These are phyloP conservation scores for Phascolomyces articulosus DNA, from an alignment of 371 early-diverging fungal genomes.

Conservation along the genomic window DNA sequence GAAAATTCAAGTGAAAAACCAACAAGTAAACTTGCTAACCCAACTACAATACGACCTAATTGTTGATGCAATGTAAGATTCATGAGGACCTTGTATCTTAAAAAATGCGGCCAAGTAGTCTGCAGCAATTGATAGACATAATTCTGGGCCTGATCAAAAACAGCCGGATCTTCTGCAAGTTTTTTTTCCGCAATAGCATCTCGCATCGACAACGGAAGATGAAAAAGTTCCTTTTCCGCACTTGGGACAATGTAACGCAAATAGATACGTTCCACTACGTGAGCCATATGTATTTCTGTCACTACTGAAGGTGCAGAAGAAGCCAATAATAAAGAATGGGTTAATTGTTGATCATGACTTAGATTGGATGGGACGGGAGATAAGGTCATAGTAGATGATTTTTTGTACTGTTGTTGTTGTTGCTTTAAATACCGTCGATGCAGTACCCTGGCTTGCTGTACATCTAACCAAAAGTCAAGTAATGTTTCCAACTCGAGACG, in stretches of 20 bases:
- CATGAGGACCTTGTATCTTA: constrained; percentile 57
- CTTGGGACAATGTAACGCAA: constrained; percentile 56
- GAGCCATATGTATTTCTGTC: constrained; percentile 41
- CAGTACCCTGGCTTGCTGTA: constrained; percentile 60
- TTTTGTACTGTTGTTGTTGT: constrained; percentile 4
- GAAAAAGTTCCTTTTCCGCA: constrained; percentile 55
- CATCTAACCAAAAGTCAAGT: constrained; percentile 73
- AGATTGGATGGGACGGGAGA: constrained; percentile 5
- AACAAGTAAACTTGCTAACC: constrained; percentile 50
- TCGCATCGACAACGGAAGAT: constrained; percentile 37
- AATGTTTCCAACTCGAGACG: constrained; percentile 50
- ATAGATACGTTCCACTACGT: constrained; percentile 60
- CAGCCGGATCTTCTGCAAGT: constrained; percentile 37
- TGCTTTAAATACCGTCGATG: constrained; percentile 51
- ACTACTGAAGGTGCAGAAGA: constrained; percentile 20
- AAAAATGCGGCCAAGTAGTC: constrained; percentile 58
- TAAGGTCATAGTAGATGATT: neutral
- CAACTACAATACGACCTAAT: constrained; percentile 47
- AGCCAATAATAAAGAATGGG: constrained; percentile 9
- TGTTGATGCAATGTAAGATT: constrained; percentile 63
- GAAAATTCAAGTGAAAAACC: constrained; percentile 61
- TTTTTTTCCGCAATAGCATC: constrained; percentile 28
- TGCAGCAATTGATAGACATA: constrained; percentile 58
- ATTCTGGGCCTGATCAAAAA: constrained; percentile 57
- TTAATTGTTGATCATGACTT: constrained; percentile 3